Evolutionary conservation across 2,329 filamentous ascomycete genomes (phyloP), one percentile per base, ranked within the genome.

Genomic region (Teratosphaeria gauchensis): DNA sequence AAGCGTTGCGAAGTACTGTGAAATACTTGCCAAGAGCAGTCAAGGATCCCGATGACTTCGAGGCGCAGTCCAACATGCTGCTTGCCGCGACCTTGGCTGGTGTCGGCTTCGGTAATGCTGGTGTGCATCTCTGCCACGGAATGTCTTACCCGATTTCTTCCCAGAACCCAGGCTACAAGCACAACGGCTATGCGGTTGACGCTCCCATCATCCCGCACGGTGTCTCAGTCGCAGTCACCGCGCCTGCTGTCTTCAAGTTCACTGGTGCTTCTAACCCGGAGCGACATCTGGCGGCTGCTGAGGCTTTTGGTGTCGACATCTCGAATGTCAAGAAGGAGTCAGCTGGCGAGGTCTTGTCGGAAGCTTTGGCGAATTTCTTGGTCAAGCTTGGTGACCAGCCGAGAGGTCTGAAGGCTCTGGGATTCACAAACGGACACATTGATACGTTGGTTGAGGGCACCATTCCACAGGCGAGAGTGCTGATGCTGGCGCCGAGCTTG

Each of bases 71-170:
- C 33, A 86, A 97, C 74, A 99, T 99, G 95, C 81, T 99, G 32
- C 83, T 99, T 21, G 94, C 94, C 2, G 89, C 94, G 0, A 99
- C 94, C 0, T 79, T 99, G 1, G 94, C 95, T 0, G 94, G 94
- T 53, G 91, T 99, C 2, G 94, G 94, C 0, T 99, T 99, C 72
- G 94, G 95, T 21, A 99, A 99, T 68, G 95, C 95, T 1, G 94
- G 95, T 55, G 94, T 99, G 2, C 94, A 99, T 76, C 79, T 90
- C 9, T 90, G 87, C 72, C 87, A 90, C 71, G 87, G 92, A 71
- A 97, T 99, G 92, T 95, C 89, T 28, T 99, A 99, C 71, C 94
- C 94, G 19, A 96, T 99, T 69, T 95, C 90, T 0, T 90, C 91
- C 32, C 92, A 96, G 72, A 99, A 99, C 72, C 90, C 89, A 0